These are phyloP conservation scores for Rhizophora mangle DNA, from an alignment of 345 rosid genomes.

Conservation along the genomic window DNA sequence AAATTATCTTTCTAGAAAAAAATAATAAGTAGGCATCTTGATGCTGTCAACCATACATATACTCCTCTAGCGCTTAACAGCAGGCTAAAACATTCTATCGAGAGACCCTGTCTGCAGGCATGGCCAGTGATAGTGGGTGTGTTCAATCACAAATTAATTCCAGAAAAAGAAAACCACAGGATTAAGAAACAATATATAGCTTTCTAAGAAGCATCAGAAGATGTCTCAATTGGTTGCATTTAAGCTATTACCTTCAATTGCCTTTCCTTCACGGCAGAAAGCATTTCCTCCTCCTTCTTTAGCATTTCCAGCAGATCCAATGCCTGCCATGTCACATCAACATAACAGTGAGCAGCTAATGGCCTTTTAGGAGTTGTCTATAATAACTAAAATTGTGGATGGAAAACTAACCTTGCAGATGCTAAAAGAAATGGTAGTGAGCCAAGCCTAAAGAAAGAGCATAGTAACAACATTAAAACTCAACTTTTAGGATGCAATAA, in stretches of 20 bases:
- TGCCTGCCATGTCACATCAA: slow-evolving; percentile 49
- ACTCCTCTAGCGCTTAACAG: too few species aligned
- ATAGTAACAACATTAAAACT: not conserved
- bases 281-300: slow-evolving; percentile 88
- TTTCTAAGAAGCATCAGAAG: slow-evolving; percentile 7
- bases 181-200: not conserved
- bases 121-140: not conserved
- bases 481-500: not conserved
- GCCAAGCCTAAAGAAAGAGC: slow-evolving; percentile 74
- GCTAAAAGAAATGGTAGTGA: slow-evolving; percentile 60
- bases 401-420: slow-evolving; percentile 67
- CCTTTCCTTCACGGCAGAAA: slow-evolving; percentile 69
- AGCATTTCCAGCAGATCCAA: slow-evolving; percentile 83
- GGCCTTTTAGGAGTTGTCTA: not conserved
- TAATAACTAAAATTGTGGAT: slow-evolving; percentile 1
- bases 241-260: slow-evolving; percentile 51
- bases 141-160: not conserved
- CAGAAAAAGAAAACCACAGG: not conserved
- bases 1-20: too few species aligned
- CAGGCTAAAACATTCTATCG: too few species aligned
- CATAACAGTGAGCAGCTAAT: not conserved
- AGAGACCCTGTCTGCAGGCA: not conserved
- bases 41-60: too few species aligned
- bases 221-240: not conserved
- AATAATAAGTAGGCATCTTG: too few species aligned